These are phyloP conservation scores for Miscanthus lutarioriparius DNA, from an alignment of 176 grass and related monocot genomes.

Conservation along the genomic window DNA sequence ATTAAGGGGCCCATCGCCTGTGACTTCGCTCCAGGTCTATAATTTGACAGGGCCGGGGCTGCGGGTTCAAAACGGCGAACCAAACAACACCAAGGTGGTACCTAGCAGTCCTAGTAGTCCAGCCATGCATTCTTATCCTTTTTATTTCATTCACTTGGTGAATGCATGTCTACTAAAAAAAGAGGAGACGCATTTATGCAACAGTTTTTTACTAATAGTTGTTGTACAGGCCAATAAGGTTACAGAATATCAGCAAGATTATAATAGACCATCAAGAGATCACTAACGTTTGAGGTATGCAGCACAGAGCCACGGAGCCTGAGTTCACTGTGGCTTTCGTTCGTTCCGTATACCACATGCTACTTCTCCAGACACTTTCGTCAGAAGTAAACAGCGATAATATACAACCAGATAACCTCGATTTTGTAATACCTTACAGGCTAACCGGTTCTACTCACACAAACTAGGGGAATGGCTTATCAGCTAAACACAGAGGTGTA, in stretches of 20 bases:
- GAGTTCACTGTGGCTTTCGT: constrained; percentile 2
- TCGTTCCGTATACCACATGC: constrained; percentile 20
- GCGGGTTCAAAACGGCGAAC: too few relatives aligned
- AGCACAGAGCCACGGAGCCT: not conserved
- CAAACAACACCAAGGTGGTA: too few relatives aligned
- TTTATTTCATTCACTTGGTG: not conserved
- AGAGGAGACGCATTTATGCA: not conserved
- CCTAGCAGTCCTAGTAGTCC: not conserved
- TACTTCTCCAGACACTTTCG: constrained; percentile 38
- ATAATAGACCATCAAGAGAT: not conserved
- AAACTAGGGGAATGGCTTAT: constrained; percentile 27
- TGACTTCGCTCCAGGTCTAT: too few relatives aligned
- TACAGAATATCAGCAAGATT: not conserved
- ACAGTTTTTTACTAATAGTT: not conserved
- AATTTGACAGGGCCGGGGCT: too few relatives aligned
- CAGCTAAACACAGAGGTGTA: constrained; percentile 16
- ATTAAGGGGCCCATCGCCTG: too few relatives aligned
- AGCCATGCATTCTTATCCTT: not conserved
- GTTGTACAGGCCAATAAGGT: not conserved
- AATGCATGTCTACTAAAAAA: not conserved
- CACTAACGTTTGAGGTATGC: not conserved
- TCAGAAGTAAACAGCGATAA: constrained; percentile 54
- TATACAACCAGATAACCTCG: constrained; percentile 46
- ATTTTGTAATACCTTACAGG: constrained; percentile 35
- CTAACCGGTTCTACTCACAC: constrained; percentile 48